Percentiles rank a stretch among this genome's conserved stretches.
These are phyloP conservation scores for Amphibolis antarctica DNA, from an alignment of 106 monocot species.

Conservation along the genomic window DNA sequence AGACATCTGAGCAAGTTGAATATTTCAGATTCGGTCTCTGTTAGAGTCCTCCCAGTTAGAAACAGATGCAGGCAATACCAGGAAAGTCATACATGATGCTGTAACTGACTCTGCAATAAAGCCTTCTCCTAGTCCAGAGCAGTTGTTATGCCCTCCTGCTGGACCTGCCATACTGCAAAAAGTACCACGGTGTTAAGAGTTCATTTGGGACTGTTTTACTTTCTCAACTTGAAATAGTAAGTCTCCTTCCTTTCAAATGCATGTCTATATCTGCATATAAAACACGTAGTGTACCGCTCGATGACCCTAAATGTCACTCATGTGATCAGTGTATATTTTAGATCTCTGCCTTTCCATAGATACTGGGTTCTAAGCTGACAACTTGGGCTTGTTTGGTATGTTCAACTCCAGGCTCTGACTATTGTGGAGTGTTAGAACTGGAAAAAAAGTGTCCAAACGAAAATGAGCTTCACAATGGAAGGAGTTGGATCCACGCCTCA, in stretches of 20 bases:
- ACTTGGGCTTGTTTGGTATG: too few relatives aligned
- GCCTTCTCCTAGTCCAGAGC: slow-evolving; percentile 6
- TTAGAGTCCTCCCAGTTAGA: slow-evolving; percentile 5
- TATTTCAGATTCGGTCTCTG: slow-evolving; percentile 1
- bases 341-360: too few relatives aligned
- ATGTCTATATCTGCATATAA: too few relatives aligned
- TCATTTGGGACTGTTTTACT: background rate
- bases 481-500: too few relatives aligned
- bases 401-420: too few relatives aligned
- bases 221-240: background rate
- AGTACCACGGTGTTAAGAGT: slow-evolving; percentile 3
- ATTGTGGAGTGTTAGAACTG: too few relatives aligned
- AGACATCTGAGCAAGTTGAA: background rate
- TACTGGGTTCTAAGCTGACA: too few relatives aligned
- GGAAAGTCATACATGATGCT: slow-evolving; percentile 1
- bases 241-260: background rate
- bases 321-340: too few relatives aligned
- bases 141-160: slow-evolving; percentile 2
- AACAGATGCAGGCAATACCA: background rate
- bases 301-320: too few relatives aligned
- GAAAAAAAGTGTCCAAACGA: too few relatives aligned
- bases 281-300: too few relatives aligned
- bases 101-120: background rate
- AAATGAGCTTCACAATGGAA: too few relatives aligned
- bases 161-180: slow-evolving; percentile 2